Evolutionary conservation across 2,329 filamentous ascomycete species (phyloP).

Genomic region (Pseudogymnoascus sp.): DNA sequence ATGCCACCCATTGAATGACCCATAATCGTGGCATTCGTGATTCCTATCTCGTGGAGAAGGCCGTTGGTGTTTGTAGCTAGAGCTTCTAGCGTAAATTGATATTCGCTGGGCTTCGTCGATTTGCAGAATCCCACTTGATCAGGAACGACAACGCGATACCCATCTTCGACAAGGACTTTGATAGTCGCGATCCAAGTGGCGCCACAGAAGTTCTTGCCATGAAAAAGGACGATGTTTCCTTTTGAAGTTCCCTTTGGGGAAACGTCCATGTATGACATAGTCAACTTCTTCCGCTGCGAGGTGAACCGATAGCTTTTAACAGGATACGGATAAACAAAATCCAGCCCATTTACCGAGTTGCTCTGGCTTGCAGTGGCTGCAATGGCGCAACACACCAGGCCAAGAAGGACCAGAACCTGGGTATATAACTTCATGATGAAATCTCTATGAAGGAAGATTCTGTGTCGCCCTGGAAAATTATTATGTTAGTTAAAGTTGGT

Average conservation of each 20-base stretch:
- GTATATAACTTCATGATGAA: background rate
- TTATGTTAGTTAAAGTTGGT: background rate
- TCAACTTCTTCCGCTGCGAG: constrained; percentile 41
- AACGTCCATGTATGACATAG: constrained; percentile 53
- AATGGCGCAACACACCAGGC: background rate
- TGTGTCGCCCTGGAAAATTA: background rate
- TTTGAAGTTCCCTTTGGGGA: constrained; percentile 28
- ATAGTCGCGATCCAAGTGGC: constrained; percentile 46
- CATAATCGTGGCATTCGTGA: constrained; percentile 41
- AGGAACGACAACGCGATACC: constrained; percentile 47
- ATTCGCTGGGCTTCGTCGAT: constrained; percentile 43
- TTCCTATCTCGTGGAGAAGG: constrained; percentile 39
- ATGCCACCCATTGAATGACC: constrained; percentile 52
- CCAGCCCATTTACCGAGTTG: background rate
- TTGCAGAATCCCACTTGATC: constrained; percentile 55
- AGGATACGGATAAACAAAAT: constrained; percentile 40
- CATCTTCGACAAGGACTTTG: constrained; percentile 33
- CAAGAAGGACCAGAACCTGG: background rate
- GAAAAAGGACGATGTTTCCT: constrained; percentile 35
- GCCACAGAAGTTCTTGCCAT: constrained; percentile 52
- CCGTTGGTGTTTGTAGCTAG: constrained; percentile 44
- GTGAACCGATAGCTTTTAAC: constrained; percentile 42
- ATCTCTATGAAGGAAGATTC: background rate
- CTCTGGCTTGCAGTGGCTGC: background rate
- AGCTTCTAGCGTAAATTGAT: constrained; percentile 48